Evolutionary conservation across 208 protist species (phyloP), one percentile per base, ranked within the genome.

Genomic region (Acanthamoeba sp.): DNA sequence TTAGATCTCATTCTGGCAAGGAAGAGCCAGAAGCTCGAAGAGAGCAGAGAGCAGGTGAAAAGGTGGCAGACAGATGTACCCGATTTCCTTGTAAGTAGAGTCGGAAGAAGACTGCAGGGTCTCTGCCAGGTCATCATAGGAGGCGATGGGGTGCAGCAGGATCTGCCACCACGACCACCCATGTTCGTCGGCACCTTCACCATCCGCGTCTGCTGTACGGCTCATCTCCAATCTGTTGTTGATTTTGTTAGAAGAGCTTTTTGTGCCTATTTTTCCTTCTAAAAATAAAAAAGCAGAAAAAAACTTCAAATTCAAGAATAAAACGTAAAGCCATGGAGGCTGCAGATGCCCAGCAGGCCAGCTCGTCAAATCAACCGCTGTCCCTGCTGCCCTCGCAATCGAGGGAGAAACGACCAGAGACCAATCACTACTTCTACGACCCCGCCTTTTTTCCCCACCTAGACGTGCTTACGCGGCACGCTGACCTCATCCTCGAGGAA

Each of bases 341-440:
- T 7, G 69, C 69, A 45, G 66, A 76, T 76, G 16, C 66, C 10
- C 36, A n/a, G 32, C 64, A 48, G 69, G 16, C 20, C 14, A 45
- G 18, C 6, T 16, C 6, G 20, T 45, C 38, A 27, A 16, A 16
- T 14, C n/a, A 69, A 16, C 78, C 78, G 7, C 78, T 87, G 45
- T 87, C 78, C 29, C 10, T 27, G 29, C 42, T 87, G 45, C 78
- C 78, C 27, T 4, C 18, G 5, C 45, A 59, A 34, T 87, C 78
- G 24, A 40, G 45, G 34, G 45, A 50, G 48, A 87, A 87, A 29
- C 78, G 78, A 87, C 78, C 78, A 38, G 45, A 87, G 29, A 36
- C 22, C 90, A 93, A 93, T n/a, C 62, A 62, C 42, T 84, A 93
- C 71, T 93, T 93, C 69, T 93, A 93, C 71, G 90, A 93, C 66